phyloP scores from a whole-genome alignment of 805 yeast genomes.

The Suhomyces emberorum region DNA sequence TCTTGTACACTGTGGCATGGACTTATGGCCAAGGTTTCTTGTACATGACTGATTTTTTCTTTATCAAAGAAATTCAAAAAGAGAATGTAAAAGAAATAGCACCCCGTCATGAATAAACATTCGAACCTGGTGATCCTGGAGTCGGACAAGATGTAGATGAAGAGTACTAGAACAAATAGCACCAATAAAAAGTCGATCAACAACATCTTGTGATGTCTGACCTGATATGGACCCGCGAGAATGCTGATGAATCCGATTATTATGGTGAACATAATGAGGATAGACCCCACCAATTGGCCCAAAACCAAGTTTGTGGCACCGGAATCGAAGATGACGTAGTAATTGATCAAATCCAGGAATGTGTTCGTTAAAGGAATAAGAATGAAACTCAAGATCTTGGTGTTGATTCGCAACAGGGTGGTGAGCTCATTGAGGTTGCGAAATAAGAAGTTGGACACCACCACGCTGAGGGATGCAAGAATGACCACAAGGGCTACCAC shows the following conservation, averaged over 20 bases:
- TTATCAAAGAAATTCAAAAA: conserved; percentile 17
- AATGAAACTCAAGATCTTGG: conserved; percentile 30
- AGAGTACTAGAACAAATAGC: conserved; percentile 20
- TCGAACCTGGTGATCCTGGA: conserved; percentile 32
- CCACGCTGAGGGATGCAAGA: conserved; percentile 26
- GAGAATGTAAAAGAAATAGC: conserved; percentile 22
- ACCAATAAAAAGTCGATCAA: conserved; percentile 30
- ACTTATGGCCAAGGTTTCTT: conserved; percentile 1
- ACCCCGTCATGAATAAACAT: conserved; percentile 22
- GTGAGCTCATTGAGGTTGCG: conserved; percentile 28
- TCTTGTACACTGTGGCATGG: conserved; percentile 5
- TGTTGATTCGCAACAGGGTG: conserved; percentile 19
- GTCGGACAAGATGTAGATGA: conserved; percentile 30
- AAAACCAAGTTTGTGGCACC: conserved; percentile 31
- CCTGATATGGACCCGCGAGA: conserved; percentile 20
- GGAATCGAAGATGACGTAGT: conserved; percentile 26
- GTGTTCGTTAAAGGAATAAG: conserved; percentile 37
- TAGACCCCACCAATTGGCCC: conserved; percentile 39
- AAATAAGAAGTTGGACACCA: conserved; percentile 34
- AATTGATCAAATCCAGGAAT: conserved; percentile 36
- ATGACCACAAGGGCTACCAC: conserved; percentile 13
- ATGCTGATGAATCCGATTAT: conserved; percentile 32
- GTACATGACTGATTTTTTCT: conserved; percentile 1
- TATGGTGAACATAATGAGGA: conserved; percentile 29
- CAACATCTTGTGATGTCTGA: conserved; percentile 16